Conservation (phyloP, 345 rosid genomes). For the Stellera chamaejasme region DNA sequence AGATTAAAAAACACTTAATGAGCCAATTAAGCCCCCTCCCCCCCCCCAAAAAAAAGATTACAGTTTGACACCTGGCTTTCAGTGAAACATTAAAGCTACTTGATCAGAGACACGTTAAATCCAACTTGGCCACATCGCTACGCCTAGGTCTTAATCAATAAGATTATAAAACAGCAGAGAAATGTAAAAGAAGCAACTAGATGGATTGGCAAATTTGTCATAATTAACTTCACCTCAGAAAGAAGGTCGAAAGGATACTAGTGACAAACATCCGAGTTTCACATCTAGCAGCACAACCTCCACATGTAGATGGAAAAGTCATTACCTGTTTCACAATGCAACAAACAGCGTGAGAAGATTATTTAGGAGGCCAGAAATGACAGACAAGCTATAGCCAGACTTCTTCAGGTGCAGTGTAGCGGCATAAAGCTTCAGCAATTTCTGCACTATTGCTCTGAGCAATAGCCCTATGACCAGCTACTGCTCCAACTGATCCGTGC, state of each 20-base stretch:
- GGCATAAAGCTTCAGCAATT: conserved; percentile 66
- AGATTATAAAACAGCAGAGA: too few relatives aligned
- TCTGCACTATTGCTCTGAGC: conserved; percentile 82
- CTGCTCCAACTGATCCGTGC: conserved; percentile 85
- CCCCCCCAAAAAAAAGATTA: too few relatives aligned
- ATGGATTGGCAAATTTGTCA: too few relatives aligned
- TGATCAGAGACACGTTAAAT: too few relatives aligned
- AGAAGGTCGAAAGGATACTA: conserved; percentile 31
- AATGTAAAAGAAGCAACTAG: too few relatives aligned
- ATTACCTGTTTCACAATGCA: conserved; percentile 25
- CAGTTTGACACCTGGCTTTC: too few relatives aligned
- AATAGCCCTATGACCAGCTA: conserved; percentile 76
- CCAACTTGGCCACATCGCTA: too few relatives aligned
- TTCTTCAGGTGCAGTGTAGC: conserved; percentile 89
- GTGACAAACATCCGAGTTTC: conserved; percentile 45
- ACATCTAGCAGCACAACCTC: conserved; percentile 26
- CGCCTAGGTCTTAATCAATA: too few relatives aligned
- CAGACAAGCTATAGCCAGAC: conserved; percentile 15
- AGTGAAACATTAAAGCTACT: too few relatives aligned
- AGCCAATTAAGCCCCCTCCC: too few relatives aligned
- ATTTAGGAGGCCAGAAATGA: not conserved
- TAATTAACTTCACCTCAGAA: not conserved
- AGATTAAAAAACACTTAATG: too few relatives aligned
- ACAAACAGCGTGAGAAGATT: not conserved
- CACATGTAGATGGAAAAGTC: conserved; percentile 43